phyloP scores from a whole-genome alignment of 768 basidiomycete genomes.

The Collybia mongolica region DNA sequence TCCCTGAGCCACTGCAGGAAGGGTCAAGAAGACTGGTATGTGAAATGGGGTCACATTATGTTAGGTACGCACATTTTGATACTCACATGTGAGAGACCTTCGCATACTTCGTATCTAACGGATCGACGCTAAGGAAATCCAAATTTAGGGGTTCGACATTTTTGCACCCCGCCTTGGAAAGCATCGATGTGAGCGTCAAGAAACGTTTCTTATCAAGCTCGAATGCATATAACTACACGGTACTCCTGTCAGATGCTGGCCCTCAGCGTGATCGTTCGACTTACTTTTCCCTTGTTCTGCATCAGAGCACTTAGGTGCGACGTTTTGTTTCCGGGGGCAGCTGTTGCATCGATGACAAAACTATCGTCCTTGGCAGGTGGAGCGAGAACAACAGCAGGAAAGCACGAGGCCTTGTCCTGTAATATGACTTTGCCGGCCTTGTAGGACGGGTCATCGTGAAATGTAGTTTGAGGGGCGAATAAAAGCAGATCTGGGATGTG shows the following conservation, averaged over 20 bases:
- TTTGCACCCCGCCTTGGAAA: conserved; percentile 76
- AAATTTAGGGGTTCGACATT: conserved; percentile 75
- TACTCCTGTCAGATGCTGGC: background rate
- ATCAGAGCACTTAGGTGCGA: conserved; percentile 90
- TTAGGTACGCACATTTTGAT: conserved; percentile 1
- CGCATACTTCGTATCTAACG: conserved; percentile 57
- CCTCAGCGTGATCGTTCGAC: conserved; percentile 5
- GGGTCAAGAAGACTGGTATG: conserved; percentile 80
- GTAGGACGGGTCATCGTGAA: conserved; percentile 75
- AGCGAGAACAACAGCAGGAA: conserved; percentile 86
- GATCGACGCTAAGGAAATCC: conserved; percentile 85
- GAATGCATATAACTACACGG: conserved; percentile 73
- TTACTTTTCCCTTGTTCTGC: conserved; percentile 76
- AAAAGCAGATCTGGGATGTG: conserved; percentile 83
- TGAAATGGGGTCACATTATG: conserved; percentile 2
- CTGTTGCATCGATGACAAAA: conserved; percentile 88
- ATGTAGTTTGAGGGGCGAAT: conserved; percentile 64
- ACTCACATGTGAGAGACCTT: conserved; percentile 85
- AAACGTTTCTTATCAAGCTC: conserved; percentile 85
- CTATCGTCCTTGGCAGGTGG: conserved; percentile 54
- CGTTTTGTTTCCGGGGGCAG: conserved; percentile 98
- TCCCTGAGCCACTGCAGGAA: conserved; percentile 94
- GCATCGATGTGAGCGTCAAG: conserved; percentile 81
- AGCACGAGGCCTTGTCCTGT: conserved; percentile 98
- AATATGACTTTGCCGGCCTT: conserved; percentile 80